Percentiles rank a stretch among this genome's conserved stretches.
Evolutionary conservation across 1,284 basidiomycete species (phyloP).

Genomic region (Rhodofomes roseus): DNA sequence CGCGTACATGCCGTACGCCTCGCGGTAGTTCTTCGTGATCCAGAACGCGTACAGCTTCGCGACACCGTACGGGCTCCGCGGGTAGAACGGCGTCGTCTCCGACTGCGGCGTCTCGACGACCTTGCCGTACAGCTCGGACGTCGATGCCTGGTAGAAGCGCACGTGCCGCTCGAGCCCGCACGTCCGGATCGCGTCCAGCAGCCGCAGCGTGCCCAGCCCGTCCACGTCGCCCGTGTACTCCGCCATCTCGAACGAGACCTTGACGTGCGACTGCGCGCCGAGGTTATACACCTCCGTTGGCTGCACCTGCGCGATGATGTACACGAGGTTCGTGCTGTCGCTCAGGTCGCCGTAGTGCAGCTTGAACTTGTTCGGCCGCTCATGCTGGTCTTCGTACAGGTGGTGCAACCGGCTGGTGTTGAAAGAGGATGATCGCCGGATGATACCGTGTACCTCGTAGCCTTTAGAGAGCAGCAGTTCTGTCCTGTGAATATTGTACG

Average conservation of each 20-base stretch:
- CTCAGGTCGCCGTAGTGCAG: constrained; percentile 89
- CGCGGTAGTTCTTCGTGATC: constrained; percentile 90
- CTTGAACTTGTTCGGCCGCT: constrained; percentile 79
- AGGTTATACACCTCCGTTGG: constrained; percentile 94
- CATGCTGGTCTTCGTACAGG: constrained; percentile 84
- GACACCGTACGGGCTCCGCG: constrained; percentile 87
- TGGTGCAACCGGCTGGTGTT: constrained; percentile 90
- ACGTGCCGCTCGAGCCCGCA: constrained; percentile 85
- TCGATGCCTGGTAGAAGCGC: constrained; percentile 91
- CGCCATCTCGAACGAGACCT: constrained; percentile 96
- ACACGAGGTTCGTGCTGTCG: constrained; percentile 91
- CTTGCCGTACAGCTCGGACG: constrained; percentile 91
- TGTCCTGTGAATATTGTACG: constrained; percentile 45
- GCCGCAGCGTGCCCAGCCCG: constrained; percentile 84
- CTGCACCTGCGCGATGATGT: constrained; percentile 87
- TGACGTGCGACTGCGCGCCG: constrained; percentile 94
- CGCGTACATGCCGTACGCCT: constrained; percentile 90
- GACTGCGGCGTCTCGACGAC: constrained; percentile 88
- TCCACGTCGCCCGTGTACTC: constrained; percentile 96
- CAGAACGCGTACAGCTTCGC: constrained; percentile 88
- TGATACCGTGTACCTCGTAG: constrained; percentile 91
- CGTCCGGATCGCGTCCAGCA: constrained; percentile 89
- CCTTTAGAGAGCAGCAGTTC: constrained; percentile 84
- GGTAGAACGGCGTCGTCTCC: constrained; percentile 93
- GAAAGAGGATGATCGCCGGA: constrained; percentile 91